Conservation (phyloP, 2,329 filamentous ascomycete genomes). For the Akanthomyces lecanii region DNA sequence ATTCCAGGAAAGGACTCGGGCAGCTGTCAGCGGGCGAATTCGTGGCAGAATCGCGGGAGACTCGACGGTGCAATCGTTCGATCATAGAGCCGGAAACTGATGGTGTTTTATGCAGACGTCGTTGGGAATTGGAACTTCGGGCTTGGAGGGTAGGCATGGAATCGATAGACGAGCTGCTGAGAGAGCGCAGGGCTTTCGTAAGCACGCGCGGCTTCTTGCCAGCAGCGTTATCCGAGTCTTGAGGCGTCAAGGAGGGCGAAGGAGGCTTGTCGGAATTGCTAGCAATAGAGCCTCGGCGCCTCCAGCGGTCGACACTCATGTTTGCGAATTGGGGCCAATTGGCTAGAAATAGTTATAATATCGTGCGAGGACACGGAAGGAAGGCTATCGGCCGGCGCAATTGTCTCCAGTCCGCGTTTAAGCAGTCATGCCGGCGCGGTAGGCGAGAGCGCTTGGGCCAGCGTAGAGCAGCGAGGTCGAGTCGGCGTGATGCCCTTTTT, state of each 20-base stretch:
- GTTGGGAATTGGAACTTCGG: conserved; percentile 30
- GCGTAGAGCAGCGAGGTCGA: not conserved
- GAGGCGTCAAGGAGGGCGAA: conserved; percentile 1
- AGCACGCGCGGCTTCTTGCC: conserved; percentile 34
- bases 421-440: conserved; percentile 8
- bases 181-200: conserved; percentile 35
- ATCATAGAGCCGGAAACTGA: conserved; percentile 39
- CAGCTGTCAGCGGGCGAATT: conserved; percentile 28
- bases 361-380: not conserved
- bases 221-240: conserved; percentile 20
- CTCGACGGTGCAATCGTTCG: conserved; percentile 37
- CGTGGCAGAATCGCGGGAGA: conserved; percentile 35
- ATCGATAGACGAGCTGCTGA: conserved; percentile 39
- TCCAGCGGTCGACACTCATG: conserved; percentile 18
- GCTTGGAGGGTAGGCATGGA: conserved; percentile 32
- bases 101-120: conserved; percentile 35
- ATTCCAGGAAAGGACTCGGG: conserved; percentile 28
- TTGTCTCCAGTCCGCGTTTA: not conserved
- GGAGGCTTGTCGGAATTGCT: conserved; percentile 7
- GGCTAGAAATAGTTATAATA: not conserved
- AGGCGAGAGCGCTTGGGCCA: not conserved
- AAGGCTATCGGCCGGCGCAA: not conserved
- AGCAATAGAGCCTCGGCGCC: conserved; percentile 6
- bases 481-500: not conserved
- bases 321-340: not conserved